Evolutionary conservation across 129 eudicot genomes (phyloP).

Genomic region (Flaveria linearis): DNA sequence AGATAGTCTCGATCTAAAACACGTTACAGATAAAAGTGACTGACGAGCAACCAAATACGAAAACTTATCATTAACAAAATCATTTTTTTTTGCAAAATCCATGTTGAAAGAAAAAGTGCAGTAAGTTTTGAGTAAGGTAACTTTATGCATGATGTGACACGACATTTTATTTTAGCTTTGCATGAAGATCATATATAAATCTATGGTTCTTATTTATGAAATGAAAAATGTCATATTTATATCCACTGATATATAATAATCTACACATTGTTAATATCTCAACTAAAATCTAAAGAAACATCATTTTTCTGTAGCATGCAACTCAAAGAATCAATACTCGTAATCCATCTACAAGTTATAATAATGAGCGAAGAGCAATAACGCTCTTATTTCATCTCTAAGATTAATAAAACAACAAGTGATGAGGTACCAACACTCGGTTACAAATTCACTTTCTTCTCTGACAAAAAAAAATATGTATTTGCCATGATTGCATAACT

Average conservation of each 20-base stretch:
- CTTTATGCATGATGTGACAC: not conserved
- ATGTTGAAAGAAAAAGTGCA: not conserved
- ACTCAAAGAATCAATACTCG: not conserved
- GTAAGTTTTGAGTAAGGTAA: not conserved
- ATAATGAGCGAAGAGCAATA: not conserved
- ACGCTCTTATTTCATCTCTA: slow-evolving; percentile 5
- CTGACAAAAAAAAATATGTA: not conserved
- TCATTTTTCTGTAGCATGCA: too few relatives aligned
- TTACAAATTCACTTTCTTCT: slow-evolving; percentile 9
- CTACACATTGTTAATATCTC: not conserved
- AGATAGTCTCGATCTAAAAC: slow-evolving; percentile 65
- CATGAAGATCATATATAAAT: not conserved
- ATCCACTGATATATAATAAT: not conserved
- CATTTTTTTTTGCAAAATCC: not conserved
- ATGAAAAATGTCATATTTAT: not conserved
- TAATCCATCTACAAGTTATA: not conserved
- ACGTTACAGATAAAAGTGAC: slow-evolving; percentile 10
- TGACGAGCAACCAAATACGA: not conserved
- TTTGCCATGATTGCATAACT: slow-evolving; percentile 1
- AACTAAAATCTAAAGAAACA: not conserved
- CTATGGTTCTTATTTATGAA: not conserved
- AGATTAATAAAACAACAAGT: not conserved
- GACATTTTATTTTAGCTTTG: not conserved
- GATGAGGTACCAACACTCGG: not conserved
- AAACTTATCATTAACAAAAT: not conserved